Base-by-base conservation (phyloP, 2,329 filamentous ascomycete species). In the Graphiopsis chlorocephala region DNA sequence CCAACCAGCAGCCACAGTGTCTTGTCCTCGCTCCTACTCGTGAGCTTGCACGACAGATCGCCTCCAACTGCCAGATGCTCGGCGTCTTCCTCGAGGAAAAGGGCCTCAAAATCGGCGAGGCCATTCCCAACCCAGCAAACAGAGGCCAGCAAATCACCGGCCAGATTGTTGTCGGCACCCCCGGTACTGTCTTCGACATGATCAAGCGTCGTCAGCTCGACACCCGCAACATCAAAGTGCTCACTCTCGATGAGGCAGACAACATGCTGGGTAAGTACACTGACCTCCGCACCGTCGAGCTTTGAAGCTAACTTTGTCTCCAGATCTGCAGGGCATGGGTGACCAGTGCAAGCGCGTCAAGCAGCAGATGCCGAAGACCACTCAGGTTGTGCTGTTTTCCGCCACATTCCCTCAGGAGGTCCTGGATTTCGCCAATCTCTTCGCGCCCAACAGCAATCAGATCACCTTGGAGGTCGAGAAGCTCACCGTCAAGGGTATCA, bases 181-280 rank as follows among this genome's bases (percentile, higher is more conserved):
- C 95, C 0, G 95, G 95, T 63, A 98, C 94, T 0, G 92, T 95
- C 57, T 89, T 90, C 82, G 95, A 98, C 74, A 84, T 95, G 72
- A 89, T 97, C 72, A 89, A 89, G 73, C 88, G 89, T 72, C 85
- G 88, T 69, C 85, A 91, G 73, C 85, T 99, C 68, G 87, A 96
- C 71, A 79, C 87, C 0, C 86, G 84, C 20, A 80, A 88, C 65
- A 83, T 99, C 70, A 91, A 88, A 77, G 86, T 96, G 10, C 85
- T 99, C 67, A 94, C 97, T 64, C 85, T 99, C 61, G 95, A 99
- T 74, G 95, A 99, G 81, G 95, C 95, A 64, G 95, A 99, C 81
- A 98, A 97, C 81, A 99, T 99, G 95, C 82, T 99, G 66, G 48
- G 48, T 52, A 17, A n/a, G 26, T 29, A 10, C 14, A 17, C 35